A percentile compares a stretch with the other conserved stretches of the same genome.
Evolutionary conservation across 192 early-diverging fungal genomes (phyloP).

Genomic region (Linnemannia hyalina): DNA sequence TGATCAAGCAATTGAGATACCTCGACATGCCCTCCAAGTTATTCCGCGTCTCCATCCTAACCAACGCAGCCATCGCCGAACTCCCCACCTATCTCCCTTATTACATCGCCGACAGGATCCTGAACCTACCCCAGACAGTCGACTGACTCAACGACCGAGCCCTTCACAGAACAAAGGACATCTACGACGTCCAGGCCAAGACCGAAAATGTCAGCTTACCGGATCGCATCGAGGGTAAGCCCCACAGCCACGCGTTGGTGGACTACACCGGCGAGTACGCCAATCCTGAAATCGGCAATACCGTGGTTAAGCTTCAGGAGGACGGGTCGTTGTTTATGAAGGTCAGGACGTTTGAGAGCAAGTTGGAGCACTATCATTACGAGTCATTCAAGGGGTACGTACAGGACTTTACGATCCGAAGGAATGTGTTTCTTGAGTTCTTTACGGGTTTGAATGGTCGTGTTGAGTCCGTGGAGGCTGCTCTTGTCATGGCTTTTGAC

Average conservation of each 20-base stretch:
- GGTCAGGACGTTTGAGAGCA: not conserved
- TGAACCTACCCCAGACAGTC: not conserved
- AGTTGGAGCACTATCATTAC: constrained; percentile 31
- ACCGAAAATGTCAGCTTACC: not conserved
- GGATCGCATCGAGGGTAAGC: constrained; percentile 18
- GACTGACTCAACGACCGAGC: not conserved
- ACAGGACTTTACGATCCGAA: not conserved
- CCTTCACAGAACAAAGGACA: too few species aligned
- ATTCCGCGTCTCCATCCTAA: not conserved
- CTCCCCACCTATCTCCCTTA: not conserved
- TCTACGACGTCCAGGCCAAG: not conserved
- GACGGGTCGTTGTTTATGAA: not conserved
- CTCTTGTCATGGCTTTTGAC: too few species aligned
- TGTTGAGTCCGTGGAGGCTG: not conserved
- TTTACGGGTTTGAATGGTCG: not conserved
- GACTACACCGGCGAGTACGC: constrained; percentile 20
- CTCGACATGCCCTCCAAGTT: constrained; percentile 10
- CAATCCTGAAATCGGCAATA: constrained; percentile 15
- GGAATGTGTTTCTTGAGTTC: not conserved
- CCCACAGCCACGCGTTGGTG: constrained; percentile 2
- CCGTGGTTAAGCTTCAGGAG: constrained; percentile 7
- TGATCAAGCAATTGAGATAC: constrained; percentile 18
- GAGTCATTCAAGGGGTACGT: constrained; percentile 11
- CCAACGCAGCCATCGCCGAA: not conserved
- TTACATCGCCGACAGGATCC: not conserved